Base-by-base conservation (phyloP, 202 grass and related monocot species). In the Carex arenaria region DNA sequence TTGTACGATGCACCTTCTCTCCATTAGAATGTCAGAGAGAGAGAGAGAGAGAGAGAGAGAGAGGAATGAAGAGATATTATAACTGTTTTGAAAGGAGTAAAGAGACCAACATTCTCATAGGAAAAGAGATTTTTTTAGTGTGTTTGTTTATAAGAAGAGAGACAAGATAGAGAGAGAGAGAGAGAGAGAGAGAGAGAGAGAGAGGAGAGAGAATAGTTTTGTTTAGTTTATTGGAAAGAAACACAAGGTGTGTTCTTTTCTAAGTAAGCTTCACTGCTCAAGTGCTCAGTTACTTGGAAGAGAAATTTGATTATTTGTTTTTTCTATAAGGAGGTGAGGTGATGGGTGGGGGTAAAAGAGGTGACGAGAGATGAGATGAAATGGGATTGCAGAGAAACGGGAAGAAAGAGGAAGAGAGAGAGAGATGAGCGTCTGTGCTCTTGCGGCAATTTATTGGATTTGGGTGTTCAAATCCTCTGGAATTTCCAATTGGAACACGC, bases 81-180 rank as follows among this genome's bases (percentile, higher is more conserved):
- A 47, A 65, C 38, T 31, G 79, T 82, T 69, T 54, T n/a, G 45
- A 69, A 55, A 82, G 80, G 80, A 82, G 49, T 19, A 82, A 67
- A 82, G 42, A 82, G 63, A 82, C 80, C 63, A 82, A 82, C 80
- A 82, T 82, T 82, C 80, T 56, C 64, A 56, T 82, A 54, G 63
- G 79, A 81, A 82, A 81, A 64, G 38, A 81, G 17, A 31, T 36
- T 36, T 81, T 28, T 40, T 64, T 18, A 26, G 53, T n/a, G 54
- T 40, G 19, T 63, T 79, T 42, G 15, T 36, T 36, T 36, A 20
- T 7, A 42, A 80, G 31, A 49, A 67, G 56, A 80, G 78, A 80
- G 10, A 82, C 10, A 53, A n/a, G n/a, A n/a, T n/a, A n/a, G n/a
- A n/a, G 17, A 52, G 3, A 23, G 45, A 61, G 52, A 57, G 32